A percentile compares a stretch with the other conserved stretches of the same genome.
Evolutionary conservation across 164 flowering plant species (phyloP).

Genomic region (Chimonanthus salicifolius): DNA sequence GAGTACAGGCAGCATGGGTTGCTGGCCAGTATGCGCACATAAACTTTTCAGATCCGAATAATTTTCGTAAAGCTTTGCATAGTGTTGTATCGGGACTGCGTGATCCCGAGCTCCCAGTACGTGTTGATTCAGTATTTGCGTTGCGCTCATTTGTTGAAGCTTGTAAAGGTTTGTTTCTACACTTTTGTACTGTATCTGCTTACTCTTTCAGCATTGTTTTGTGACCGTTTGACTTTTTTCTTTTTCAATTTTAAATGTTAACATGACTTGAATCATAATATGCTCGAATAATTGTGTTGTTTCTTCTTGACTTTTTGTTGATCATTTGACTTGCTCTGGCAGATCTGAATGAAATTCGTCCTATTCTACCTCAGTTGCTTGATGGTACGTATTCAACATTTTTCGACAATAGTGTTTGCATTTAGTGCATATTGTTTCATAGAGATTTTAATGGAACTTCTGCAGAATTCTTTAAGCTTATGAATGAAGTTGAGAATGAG

Average conservation of each 20-base stretch:
- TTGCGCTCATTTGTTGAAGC: constrained; percentile 96
- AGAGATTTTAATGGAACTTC: not conserved
- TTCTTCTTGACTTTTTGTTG: not conserved
- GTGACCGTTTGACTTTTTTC: not conserved
- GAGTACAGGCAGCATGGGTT: constrained; percentile 95
- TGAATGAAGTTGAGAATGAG: constrained; percentile 99
- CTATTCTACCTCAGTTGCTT: constrained; percentile 93
- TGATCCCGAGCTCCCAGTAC: constrained; percentile 97
- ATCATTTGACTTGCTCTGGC: constrained; percentile 14
- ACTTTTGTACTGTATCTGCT: not conserved
- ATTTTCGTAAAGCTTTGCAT: constrained; percentile 80
- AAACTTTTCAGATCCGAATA: constrained; percentile 73
- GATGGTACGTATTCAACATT: constrained; percentile 58
- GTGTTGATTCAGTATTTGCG: constrained; percentile 97
- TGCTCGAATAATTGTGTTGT: not conserved
- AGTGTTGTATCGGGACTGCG: constrained; percentile 94
- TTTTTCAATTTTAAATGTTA: not conserved
- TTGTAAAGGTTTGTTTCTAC: constrained; percentile 60
- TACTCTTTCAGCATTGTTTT: not conserved
- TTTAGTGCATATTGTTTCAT: not conserved
- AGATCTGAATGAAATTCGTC: constrained; percentile 93
- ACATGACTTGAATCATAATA: too few species aligned
- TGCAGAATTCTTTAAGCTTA: constrained; percentile 92
- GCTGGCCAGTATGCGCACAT: constrained; percentile 97
- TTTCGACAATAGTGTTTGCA: too few species aligned